These are phyloP conservation scores for Pouteria campechiana DNA, from an alignment of 179 eudicot species.

Conservation along the genomic window DNA sequence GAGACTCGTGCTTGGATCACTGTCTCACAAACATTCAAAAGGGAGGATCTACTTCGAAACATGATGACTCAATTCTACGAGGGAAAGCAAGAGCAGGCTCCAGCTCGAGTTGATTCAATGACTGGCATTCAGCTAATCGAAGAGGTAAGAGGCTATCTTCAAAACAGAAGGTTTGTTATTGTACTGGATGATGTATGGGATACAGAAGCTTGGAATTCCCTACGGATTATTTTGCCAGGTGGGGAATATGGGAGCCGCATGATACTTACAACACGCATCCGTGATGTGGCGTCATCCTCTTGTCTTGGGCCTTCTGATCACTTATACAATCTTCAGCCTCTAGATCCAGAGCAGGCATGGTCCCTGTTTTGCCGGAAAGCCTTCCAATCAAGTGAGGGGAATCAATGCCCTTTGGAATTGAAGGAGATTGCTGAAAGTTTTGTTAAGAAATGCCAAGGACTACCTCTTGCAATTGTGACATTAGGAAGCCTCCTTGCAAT, in stretches of 20 bases:
- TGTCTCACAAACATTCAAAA: no score
- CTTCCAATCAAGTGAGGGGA: not conserved
- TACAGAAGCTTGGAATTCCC: not conserved
- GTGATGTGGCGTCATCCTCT: constrained; percentile 13
- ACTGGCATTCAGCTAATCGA: no score
- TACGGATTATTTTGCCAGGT: constrained; percentile 6
- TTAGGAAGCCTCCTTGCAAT: constrained; percentile 12
- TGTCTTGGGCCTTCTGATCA: not conserved
- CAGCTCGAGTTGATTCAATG: no score
- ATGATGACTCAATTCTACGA: no score
- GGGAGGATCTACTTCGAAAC: no score
- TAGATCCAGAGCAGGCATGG: constrained; percentile 11
- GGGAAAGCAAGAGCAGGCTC: no score
- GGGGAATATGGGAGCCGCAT: constrained; percentile 11
- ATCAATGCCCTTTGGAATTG: constrained; percentile 7
- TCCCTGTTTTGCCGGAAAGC: constrained; percentile 22
- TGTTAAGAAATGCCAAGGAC: constrained; percentile 18
- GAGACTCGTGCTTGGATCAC: no score
- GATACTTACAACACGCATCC: constrained; percentile 19
- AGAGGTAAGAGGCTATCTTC: not conserved
- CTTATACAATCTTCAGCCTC: constrained; percentile 9
- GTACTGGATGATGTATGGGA: constrained; percentile 19
- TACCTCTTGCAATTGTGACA: constrained; percentile 19
- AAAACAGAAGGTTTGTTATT: constrained; percentile 12
- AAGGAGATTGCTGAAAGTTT: constrained; percentile 3